These are phyloP conservation scores for Lactuca sativa DNA, from an alignment of 129 eudicot genomes.

Conservation along the genomic window DNA sequence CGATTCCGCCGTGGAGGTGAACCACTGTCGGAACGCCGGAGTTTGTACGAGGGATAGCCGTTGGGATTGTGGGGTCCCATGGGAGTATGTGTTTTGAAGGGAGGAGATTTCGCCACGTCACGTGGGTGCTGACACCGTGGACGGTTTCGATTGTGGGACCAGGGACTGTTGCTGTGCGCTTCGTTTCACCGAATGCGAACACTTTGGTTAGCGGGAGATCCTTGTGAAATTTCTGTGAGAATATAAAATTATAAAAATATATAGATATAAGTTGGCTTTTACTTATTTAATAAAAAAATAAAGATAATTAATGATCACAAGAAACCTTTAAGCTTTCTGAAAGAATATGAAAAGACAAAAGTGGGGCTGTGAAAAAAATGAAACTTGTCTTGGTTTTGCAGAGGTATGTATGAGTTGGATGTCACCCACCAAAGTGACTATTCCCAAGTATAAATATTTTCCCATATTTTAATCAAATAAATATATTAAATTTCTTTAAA, in stretches of 20 bases:
- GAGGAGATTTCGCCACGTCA: constrained; percentile 75
- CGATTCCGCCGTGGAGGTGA: constrained; percentile 91
- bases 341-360: constrained; percentile 22
- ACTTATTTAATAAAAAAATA: no score
- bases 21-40: constrained; percentile 85
- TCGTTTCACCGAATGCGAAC: constrained; percentile 73
- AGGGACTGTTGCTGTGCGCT: constrained; percentile 63
- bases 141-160: constrained; percentile 94
- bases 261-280: no score
- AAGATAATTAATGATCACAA: not conserved
- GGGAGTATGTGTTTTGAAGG: constrained; percentile 85
- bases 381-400: constrained; percentile 30
- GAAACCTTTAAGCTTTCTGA: constrained; percentile 4
- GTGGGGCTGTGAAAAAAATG: constrained; percentile 17
- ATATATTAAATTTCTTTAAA: no score
- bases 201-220: constrained; percentile 78
- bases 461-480: not conserved
- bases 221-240: constrained; percentile 83
- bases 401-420: constrained; percentile 23
- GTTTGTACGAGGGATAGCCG: constrained; percentile 53
- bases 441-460: not conserved
- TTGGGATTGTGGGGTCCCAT: constrained; percentile 88
- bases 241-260: no score
- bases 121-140: constrained; percentile 60
- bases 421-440: constrained; percentile 22